Evolutionary conservation across 1,284 basidiomycete genomes (phyloP).

Genomic region (Leccinum pallidistipes): DNA sequence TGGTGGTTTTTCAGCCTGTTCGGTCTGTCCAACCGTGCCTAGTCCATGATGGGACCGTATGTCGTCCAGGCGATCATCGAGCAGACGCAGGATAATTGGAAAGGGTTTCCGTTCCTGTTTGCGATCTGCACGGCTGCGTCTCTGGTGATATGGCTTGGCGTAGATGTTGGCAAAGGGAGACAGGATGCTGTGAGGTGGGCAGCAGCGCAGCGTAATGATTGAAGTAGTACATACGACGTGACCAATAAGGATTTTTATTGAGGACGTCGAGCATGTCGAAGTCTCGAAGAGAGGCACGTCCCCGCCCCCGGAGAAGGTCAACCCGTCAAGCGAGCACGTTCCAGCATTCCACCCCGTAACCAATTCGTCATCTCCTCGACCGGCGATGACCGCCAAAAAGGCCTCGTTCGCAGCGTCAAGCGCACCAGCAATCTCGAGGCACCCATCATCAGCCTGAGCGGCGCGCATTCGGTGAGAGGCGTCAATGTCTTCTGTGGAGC

Average conservation of each 20-base stretch:
- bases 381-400: conserved; percentile 69
- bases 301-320: conserved; percentile 51
- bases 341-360: conserved; percentile 47
- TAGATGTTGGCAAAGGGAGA: background rate
- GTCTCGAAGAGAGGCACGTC: conserved; percentile 66
- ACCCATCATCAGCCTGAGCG: conserved; percentile 76
- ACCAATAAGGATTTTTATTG: background rate
- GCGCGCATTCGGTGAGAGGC: conserved; percentile 64
- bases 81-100: conserved; percentile 70
- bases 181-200: conserved; percentile 67
- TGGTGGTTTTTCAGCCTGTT: conserved; percentile 78
- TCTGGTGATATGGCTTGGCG: conserved; percentile 28
- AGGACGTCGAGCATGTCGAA: conserved; percentile 58
- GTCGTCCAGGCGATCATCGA: conserved; percentile 80
- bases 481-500: background rate
- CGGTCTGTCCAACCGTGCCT: conserved; percentile 80
- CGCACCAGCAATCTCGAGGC: conserved; percentile 78
- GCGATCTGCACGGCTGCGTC: conserved; percentile 65
- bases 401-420: conserved; percentile 73
- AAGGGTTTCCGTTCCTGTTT: conserved; percentile 80
- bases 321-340: conserved; percentile 29
- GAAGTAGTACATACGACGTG: conserved; percentile 3
- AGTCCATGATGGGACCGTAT: conserved; percentile 78
- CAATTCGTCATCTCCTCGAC: conserved; percentile 76
- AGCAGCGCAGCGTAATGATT: conserved; percentile 30